These are phyloP conservation scores for Houttuynia cordata DNA, from an alignment of 164 flowering plant genomes.

Conservation along the genomic window DNA sequence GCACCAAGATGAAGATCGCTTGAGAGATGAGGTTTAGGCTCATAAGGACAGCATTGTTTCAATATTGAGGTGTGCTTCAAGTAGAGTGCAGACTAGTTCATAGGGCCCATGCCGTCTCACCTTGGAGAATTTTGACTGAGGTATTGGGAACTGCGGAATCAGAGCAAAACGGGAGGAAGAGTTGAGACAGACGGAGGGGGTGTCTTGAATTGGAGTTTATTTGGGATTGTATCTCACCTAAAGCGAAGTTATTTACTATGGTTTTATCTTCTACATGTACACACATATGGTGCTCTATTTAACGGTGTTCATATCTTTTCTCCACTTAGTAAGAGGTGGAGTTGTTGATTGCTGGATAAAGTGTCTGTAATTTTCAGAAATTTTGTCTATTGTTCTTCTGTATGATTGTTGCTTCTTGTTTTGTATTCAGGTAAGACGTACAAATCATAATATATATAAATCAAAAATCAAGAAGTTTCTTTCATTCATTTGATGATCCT, in stretches of 20 bases:
- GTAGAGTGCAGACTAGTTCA: slow-evolving; percentile 22
- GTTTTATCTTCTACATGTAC: slow-evolving; percentile 4
- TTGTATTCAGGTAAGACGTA: slow-evolving; percentile 14
- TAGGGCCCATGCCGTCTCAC: slow-evolving; percentile 13
- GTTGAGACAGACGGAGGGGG: slow-evolving; percentile 10
- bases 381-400: slow-evolving; percentile 9
- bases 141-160: slow-evolving; percentile 4
- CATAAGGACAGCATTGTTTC: slow-evolving; percentile 21
- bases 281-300: slow-evolving; percentile 4
- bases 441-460: background rate
- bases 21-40: slow-evolving; percentile 12
- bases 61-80: slow-evolving; percentile 35
- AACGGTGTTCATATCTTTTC: slow-evolving; percentile 1
- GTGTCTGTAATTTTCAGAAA: slow-evolving; percentile 22
- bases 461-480: background rate
- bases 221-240: slow-evolving; percentile 1
- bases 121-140: slow-evolving; percentile 8
- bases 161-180: background rate
- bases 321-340: slow-evolving; percentile 1
- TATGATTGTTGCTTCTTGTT: slow-evolving; percentile 9
- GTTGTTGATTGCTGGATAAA: slow-evolving; percentile 16
- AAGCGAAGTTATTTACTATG: background rate
- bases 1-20: slow-evolving; percentile 8
- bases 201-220: background rate
- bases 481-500: background rate